Evolutionary conservation across 257 asterid species (phyloP), one percentile per base, ranked within the genome.

Genomic region (Nicotiana otophora): DNA sequence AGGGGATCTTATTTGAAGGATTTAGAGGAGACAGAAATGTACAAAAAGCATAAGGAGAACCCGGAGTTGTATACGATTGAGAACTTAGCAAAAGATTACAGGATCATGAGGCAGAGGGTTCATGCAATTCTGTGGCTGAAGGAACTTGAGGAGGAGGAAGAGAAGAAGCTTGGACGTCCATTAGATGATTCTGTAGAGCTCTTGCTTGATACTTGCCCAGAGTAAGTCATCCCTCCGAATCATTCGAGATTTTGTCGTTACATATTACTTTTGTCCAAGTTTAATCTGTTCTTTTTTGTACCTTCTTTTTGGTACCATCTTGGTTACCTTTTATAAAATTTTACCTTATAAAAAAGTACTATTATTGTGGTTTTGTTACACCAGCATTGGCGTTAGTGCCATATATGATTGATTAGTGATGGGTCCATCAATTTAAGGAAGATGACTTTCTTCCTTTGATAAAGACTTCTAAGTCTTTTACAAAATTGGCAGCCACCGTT

Each of bases 61-160:
- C 98, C 98, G 0, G 98, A 90, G 88, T 88, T 83, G 54, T 93
- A 92, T 78, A 94, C 97, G 0, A 95, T 96, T 78, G 99, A 96
- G 91, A 91, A 83, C 87, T 84, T 96, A 83, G 99, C 99, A 17
- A 92, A 94, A 86, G 99, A 96, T 5, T 96, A 96, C 80, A 90
- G 97, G 88, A 85, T 96, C 79, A 94, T 96, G 98, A 94, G 98
- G 94, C 99, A 96, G 88, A 85, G 99, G 81, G 98, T 96, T 75
- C 98, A 93, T 26, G 98, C 98, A 11, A 96, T 96, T 86, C 85
- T 96, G 81, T 94, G 93, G 93, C 89, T 94, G 81, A 93, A 92
- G 88, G 94, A 91, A 84, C 81, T 81, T 55, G 98, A 96, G 84
- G 99, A 94, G 83, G 94, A 90, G 88, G 95, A 91, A 83, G 98